Conservation (phyloP, 192 early-diverging fungal genomes). For the Chytriomyces sp. region DNA sequence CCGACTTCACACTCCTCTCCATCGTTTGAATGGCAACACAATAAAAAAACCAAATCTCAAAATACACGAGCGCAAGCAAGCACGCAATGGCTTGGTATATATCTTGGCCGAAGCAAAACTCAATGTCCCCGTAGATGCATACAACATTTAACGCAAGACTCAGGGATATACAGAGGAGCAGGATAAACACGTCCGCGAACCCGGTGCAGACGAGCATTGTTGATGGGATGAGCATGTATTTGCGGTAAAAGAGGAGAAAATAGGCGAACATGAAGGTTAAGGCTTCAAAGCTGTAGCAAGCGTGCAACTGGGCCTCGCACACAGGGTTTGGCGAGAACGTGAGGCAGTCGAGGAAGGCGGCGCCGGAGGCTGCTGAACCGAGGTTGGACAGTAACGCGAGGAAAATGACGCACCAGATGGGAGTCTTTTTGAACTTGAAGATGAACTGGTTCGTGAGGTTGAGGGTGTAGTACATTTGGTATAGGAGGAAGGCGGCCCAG, state of each 20-base stretch:
- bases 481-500: neutral
- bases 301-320: neutral
- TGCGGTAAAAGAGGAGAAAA: conserved; percentile 11
- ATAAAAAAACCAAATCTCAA: conserved; percentile 1
- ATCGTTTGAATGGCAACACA: neutral
- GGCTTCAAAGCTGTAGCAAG: conserved; percentile 4
- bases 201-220: neutral
- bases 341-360: conserved; percentile 6
- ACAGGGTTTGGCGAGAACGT: neutral
- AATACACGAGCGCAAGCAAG: neutral
- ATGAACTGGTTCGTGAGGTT: neutral
- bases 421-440: neutral
- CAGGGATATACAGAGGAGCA: conserved; percentile 7
- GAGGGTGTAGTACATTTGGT: conserved; percentile 1
- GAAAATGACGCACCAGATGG: conserved; percentile 4
- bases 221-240: neutral
- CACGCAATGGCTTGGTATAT: conserved; percentile 14
- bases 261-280: conserved; percentile 6
- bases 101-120: conserved; percentile 12
- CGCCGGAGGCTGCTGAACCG: neutral
- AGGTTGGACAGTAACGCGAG: neutral
- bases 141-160: conserved; percentile 17
- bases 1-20: neutral
- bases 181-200: neutral
- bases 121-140: conserved; percentile 10